Percentiles rank a stretch among this genome's conserved stretches.
phyloP scores from a whole-genome alignment of 352 stramenopile species.

The Globisporangium iwayamae region DNA sequence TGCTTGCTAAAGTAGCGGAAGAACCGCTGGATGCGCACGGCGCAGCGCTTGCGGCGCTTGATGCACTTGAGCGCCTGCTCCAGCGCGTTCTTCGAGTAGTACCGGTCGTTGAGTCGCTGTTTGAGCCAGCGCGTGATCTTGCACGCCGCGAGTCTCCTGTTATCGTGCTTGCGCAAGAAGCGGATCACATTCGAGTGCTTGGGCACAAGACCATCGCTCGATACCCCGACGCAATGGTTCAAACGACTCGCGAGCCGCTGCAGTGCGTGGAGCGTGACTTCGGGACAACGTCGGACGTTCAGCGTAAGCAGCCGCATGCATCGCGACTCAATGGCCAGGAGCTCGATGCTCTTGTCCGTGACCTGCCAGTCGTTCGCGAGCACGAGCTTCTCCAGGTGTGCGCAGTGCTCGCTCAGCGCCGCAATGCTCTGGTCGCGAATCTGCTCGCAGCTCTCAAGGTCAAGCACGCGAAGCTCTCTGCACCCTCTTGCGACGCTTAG shows the following conservation, averaged over 20 bases:
- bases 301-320: constrained; percentile 37
- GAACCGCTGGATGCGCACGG: constrained; percentile 47
- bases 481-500: constrained; percentile 36
- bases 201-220: constrained; percentile 38
- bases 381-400: constrained; percentile 42
- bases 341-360: constrained; percentile 41
- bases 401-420: constrained; percentile 31
- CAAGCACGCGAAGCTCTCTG: constrained; percentile 34
- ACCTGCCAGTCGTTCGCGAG: constrained; percentile 75
- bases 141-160: constrained; percentile 26
- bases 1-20: constrained; percentile 32
- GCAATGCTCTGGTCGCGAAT: constrained; percentile 42
- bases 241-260: constrained; percentile 26
- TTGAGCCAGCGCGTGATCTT: constrained; percentile 49
- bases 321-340: constrained; percentile 10
- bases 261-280: constrained; percentile 48
- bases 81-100: constrained; percentile 37
- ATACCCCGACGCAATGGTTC: constrained; percentile 37
- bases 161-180: constrained; percentile 35
- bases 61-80: constrained; percentile 44
- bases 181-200: constrained; percentile 45
- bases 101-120: constrained; percentile 22
- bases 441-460: constrained; percentile 77
- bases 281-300: constrained; percentile 58
- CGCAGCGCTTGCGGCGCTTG: constrained; percentile 34